Base-by-base conservation (phyloP, 805 yeast species). In the Saturnispora zaruensis region DNA sequence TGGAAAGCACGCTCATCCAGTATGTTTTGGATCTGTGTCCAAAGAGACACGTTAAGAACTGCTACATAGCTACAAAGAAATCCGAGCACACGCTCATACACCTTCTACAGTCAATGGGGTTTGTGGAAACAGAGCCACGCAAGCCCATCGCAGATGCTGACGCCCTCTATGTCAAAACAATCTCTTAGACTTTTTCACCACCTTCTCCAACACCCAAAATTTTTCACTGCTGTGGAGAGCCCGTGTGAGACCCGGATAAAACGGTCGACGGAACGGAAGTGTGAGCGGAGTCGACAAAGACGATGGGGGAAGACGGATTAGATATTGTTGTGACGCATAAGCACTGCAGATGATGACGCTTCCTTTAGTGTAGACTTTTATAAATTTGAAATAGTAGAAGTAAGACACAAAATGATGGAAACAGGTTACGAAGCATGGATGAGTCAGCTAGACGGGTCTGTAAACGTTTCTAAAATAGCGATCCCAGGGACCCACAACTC, bases 401-500 rank as follows among this genome's bases (percentile, higher is more conserved):
- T 25, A 6, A 9, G 13, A 9, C 13, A n/a, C n/a, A 32, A n/a
- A 14, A 43, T 41, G 33, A 13, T 37, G 23, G 33, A 33, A 38
- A 46, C 41, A 7, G 50, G 56, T 30, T 59, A 54, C 49, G 24
- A 43, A 23, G 26, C 8, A 30, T 84, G 91, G 93, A 65, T 81
- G 69, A 14, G 18, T 14, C 14, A 16, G 4, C 61, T 66, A 32
- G 71, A 68, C 48, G 86, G 82, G 59, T 69, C 78, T 62, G 67
- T 74, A 20, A 59, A 59, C 38, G 53, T 85, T 33, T 71, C 83
- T 3, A 67, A 73, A 50, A 70, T 85, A 47, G 70, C 90, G 0
- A 70, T 85, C 46, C 89, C 91, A 8, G 93, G 93, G n/a, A 84
- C 91, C n/a, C 93, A 85, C 67, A 84, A 85, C 62, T 74, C 87